Percentiles rank a stretch among this genome's conserved stretches.
phyloP scores from a whole-genome alignment of 768 basidiomycete species.

The Mycena belliarum region DNA sequence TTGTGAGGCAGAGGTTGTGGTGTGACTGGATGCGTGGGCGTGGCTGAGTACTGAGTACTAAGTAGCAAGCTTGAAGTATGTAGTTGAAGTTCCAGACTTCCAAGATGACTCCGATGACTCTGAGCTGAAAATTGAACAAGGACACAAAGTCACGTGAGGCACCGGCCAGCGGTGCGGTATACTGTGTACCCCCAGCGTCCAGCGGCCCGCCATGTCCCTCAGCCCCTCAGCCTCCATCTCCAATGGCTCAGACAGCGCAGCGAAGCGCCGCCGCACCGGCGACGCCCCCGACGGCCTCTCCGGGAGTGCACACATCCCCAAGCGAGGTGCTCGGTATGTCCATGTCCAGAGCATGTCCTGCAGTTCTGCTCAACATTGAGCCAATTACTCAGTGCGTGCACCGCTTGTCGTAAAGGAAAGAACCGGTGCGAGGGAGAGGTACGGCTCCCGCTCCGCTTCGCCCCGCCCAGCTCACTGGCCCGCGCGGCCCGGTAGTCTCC shows the following conservation, averaged over 20 bases:
- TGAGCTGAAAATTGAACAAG: too few relatives aligned
- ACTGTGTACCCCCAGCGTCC: too few relatives aligned
- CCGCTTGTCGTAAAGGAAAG: slow-evolving; percentile 88
- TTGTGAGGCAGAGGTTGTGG: too few relatives aligned
- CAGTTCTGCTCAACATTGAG: background rate
- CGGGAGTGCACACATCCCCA: slow-evolving; percentile 69
- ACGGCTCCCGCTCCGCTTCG: slow-evolving; percentile 55
- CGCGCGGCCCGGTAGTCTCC: slow-evolving; percentile 73
- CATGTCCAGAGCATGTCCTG: too few relatives aligned
- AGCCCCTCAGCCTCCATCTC: slow-evolving; percentile 61
- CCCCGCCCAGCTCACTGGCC: slow-evolving; percentile 69
- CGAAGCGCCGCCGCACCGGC: slow-evolving; percentile 60
- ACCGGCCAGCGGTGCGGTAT: too few relatives aligned
- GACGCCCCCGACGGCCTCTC: slow-evolving; percentile 32
- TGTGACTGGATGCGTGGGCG: too few relatives aligned
- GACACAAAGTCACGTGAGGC: too few relatives aligned
- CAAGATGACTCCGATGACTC: too few relatives aligned
- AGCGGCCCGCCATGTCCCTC: slow-evolving; percentile 53
- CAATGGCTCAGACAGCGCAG: slow-evolving; percentile 53
- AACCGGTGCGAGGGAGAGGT: slow-evolving; percentile 77
- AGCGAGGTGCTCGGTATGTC: slow-evolving; percentile 66
- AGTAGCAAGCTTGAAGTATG: too few relatives aligned
- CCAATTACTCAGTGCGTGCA: slow-evolving; percentile 58
- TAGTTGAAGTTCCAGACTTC: too few relatives aligned
- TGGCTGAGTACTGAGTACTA: too few relatives aligned